Conservation (phyloP, 2,329 filamentous ascomycete species). For the Fonsecaea erecta region DNA sequence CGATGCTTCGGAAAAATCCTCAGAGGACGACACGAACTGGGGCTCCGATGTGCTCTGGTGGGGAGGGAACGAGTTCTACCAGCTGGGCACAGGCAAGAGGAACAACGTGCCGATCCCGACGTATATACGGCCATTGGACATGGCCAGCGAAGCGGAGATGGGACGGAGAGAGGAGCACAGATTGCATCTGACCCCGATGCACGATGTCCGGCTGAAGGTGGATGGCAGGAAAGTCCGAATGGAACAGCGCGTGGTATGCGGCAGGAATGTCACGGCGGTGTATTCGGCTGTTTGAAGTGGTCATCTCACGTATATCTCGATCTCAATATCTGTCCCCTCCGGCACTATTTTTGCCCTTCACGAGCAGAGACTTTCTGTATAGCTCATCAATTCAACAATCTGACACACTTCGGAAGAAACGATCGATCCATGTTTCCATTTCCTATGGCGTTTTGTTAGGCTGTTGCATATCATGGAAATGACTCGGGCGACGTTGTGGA, state of each 20-base stretch:
- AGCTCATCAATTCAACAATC: background rate
- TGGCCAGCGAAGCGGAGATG: conserved; percentile 64
- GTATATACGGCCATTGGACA: conserved; percentile 79
- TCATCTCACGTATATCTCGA: background rate
- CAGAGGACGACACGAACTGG: conserved; percentile 78
- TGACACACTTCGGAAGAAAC: background rate
- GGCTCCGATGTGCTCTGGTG: conserved; percentile 89
- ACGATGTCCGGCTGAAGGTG: conserved; percentile 64
- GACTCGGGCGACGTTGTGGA: background rate
- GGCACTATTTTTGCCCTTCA: too few relatives aligned
- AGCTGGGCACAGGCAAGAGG: conserved; percentile 87
- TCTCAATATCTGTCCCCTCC: background rate
- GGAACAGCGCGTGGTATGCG: conserved; percentile 88
- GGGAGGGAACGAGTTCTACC: conserved; percentile 93
- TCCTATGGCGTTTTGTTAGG: too few relatives aligned
- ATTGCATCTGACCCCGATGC: conserved; percentile 78
- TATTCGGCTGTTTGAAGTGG: conserved; percentile 66
- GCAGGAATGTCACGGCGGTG: conserved; percentile 77
- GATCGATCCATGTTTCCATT: background rate
- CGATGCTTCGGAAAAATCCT: conserved; percentile 54
- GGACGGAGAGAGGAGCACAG: conserved; percentile 71
- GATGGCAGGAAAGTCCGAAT: conserved; percentile 73
- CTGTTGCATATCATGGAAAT: background rate
- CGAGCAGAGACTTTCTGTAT: background rate
- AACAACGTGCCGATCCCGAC: conserved; percentile 76